Evolutionary conservation across 176 grass and related monocot species (phyloP).

Genomic region (Carex scoparia): DNA sequence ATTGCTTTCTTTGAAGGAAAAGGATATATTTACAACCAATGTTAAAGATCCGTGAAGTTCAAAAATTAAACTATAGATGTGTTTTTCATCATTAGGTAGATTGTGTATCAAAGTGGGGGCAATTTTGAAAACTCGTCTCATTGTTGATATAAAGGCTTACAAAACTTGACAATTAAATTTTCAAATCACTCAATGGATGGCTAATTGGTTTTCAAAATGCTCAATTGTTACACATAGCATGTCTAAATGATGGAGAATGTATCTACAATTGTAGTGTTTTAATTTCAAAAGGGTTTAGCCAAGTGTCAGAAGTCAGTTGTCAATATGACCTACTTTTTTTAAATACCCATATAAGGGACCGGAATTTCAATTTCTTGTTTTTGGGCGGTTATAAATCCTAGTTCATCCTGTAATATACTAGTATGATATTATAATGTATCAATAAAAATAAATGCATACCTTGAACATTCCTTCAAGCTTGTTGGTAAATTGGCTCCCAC

Average conservation of each 20-base stretch:
- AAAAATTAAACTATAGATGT: background rate
- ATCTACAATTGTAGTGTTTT: background rate
- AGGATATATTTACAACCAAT: background rate
- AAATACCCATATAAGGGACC: background rate
- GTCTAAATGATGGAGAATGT: background rate
- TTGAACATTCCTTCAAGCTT: constrained; percentile 99
- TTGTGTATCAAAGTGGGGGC: background rate
- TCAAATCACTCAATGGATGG: background rate
- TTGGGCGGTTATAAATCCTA: background rate
- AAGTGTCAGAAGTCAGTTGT: background rate
- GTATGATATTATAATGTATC: background rate
- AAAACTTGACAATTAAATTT: background rate
- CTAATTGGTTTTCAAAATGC: background rate
- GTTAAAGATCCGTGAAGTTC: background rate
- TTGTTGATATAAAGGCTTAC: background rate
- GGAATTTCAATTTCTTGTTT: background rate
- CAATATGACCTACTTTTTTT: background rate
- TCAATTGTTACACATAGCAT: background rate
- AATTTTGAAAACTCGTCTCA: background rate
- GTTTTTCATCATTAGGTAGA: background rate
- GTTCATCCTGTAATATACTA: background rate
- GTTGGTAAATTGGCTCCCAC: constrained; percentile 99
- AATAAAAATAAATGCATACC: constrained; percentile 35
- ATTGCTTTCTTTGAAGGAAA: background rate
- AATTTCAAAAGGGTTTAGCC: background rate